Base-by-base conservation (phyloP, 2,329 filamentous ascomycete species). In the Ophiostoma angusticollis region DNA sequence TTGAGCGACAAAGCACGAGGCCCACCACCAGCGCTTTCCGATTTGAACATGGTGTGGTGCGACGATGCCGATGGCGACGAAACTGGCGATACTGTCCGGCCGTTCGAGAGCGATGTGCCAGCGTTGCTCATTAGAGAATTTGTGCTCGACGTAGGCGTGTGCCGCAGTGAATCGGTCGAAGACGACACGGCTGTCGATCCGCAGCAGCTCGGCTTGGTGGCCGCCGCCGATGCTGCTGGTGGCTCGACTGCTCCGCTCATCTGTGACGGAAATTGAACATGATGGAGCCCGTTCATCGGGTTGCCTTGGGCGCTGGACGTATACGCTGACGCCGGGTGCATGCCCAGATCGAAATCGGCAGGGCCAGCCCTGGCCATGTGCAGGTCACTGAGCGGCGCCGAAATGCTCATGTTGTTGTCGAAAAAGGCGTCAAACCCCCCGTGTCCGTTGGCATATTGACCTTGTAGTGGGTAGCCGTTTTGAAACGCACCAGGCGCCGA, bases 91-190 rank as follows among this genome's bases (percentile, higher is more conserved):
- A 33, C 36, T 1, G 37, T 35, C 13, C 41, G 44, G 23, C 31
- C 36, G 11, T 35, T 32, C 9, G 39, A 30, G 3, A 27, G 33
- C 6, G 37, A 23, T 6, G 35, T 41, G 9, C 31, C 43, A 2
- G 33, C 23, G n/a, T 37, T 45, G 40, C 45, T 46, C 0, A 14
- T 27, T 3, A 45, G 13, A 13, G 47, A 47, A 5, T 31, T 41
- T 9, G 40, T 42, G 27, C 47, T 46, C 6, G 47, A 49, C 3
- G 39, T 43, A 2, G 45, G 47, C 14, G 47, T 49, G 27, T 46
- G 41, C 6, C 31, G 32, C 7, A 36, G 37, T 5, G 44, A 40
- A 5, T 39, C 41, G 14, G 21, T 18, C 8, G 38, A 11, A 19
- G 40, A 21, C 13, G 24, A 35, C 14, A 27, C 25, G 14, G 18